Evolutionary conservation across 2,329 filamentous ascomycete genomes (phyloP).

Genomic region (Talaromyces sp.): DNA sequence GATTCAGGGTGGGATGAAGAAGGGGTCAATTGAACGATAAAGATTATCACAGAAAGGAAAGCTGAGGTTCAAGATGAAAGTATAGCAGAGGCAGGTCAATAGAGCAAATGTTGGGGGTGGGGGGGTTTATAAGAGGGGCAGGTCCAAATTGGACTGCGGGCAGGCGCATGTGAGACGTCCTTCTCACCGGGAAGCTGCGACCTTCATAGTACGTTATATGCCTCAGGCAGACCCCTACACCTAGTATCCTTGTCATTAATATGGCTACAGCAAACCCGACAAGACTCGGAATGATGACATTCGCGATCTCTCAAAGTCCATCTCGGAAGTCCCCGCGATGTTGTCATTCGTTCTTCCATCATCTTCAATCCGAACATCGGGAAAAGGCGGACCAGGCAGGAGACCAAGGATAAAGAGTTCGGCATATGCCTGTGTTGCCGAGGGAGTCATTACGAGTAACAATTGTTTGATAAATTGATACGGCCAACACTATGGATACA

Average conservation of each 20-base stretch:
- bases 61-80: background rate
- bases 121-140: slow-evolving; percentile 16
- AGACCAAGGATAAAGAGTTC: slow-evolving; percentile 1
- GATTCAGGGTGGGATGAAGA: background rate
- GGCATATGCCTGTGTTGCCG: background rate
- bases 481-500: background rate
- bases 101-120: slow-evolving; percentile 10
- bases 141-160: background rate
- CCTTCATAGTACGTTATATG: background rate
- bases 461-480: background rate
- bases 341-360: background rate
- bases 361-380: slow-evolving; percentile 12
- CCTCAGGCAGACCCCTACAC: background rate
- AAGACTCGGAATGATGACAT: background rate
- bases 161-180: slow-evolving; percentile 10
- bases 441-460: slow-evolving; percentile 5
- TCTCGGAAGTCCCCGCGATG: slow-evolving; percentile 9
- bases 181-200: slow-evolving; percentile 4
- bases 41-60: background rate
- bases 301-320: background rate
- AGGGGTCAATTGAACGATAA: background rate
- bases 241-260: background rate
- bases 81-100: background rate
- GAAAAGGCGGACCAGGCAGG: slow-evolving; percentile 15
- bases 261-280: background rate